Base-by-base conservation (phyloP, 345 rosid species). In the Alliaria petiolata region DNA sequence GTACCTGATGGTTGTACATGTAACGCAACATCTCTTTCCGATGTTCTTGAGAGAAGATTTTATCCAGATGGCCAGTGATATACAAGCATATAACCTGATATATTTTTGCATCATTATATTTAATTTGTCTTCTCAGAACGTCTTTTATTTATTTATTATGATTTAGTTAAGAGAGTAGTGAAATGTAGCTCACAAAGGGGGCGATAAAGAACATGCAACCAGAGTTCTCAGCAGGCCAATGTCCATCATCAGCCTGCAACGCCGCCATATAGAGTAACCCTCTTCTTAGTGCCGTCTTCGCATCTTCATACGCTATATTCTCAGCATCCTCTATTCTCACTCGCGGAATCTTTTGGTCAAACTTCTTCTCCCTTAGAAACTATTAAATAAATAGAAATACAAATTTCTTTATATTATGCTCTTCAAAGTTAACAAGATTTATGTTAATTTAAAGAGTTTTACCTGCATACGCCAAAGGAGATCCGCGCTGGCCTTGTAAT, bases 131-230 rank as follows among this genome's bases (percentile, higher is more conserved):
- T 38, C 17, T 7, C 46, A 38, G 8, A 19, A 14, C 0, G 54
- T 0, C 55, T 4, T 17, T 5, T 3, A n/a, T 45, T 0, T 22
- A 10, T 10, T 51, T 36, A n/a, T 1, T 20, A 14, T 13, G 14
- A 51, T 15, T 51, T 25, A 22, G 2, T 50, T 3, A 16, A 25
- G n/a, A 34, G 14, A 5, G 1, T 20, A n/a, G 1, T 43, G 0
- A 14, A 16, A 1, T 14, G 13, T 49, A 40, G 6, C 65, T 73
- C 4, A 83, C 85, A 75, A 79, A 47, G 1, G 84, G 91, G 9
- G 88, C 85, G 13, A 76, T 70, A 46, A 84, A 83, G 68, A 84
- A 86, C 71, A 76, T 59, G 6, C 82, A 82, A 12, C 91, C 88
- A 13, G 85, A 78, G 33, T 69, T 74, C 40, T 69, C 81, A 8